phyloP scores from a whole-genome alignment of 495 filamentous ascomycete species.

The Daldinia childiae region DNA sequence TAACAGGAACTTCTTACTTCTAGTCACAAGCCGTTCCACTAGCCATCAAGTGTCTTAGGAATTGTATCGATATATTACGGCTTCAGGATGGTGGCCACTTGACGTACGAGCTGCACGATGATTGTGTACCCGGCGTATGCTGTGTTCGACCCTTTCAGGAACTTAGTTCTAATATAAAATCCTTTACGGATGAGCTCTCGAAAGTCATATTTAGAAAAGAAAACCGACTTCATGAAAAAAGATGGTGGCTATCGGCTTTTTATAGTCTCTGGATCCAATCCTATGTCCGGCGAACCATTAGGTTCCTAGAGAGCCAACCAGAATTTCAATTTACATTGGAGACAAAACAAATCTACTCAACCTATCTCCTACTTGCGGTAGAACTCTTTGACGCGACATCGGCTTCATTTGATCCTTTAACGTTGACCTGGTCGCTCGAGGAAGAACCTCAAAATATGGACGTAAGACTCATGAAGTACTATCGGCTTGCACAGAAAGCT shows the following conservation, averaged over 20 bases:
- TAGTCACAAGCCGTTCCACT: conserved; percentile 30
- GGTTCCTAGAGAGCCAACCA: conserved; percentile 24
- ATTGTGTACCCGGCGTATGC: conserved; percentile 17
- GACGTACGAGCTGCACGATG: conserved; percentile 22
- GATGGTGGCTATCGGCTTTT: conserved; percentile 44
- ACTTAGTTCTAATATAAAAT: conserved; percentile 32
- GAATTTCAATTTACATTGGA: conserved; percentile 11
- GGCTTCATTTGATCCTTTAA: conserved; percentile 39
- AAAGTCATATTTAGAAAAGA: conserved; percentile 40
- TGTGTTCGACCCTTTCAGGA: conserved; percentile 24
- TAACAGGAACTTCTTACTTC: neutral
- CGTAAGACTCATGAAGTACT: conserved; percentile 40
- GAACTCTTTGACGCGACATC: conserved; percentile 38
- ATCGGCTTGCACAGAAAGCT: conserved; percentile 36
- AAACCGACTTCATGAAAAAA: conserved; percentile 37
- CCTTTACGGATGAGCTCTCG: conserved; percentile 38
- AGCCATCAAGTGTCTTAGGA: conserved; percentile 34
- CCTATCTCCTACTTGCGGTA: conserved; percentile 30
- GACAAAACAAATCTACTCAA: conserved; percentile 11
- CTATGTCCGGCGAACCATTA: conserved; percentile 36
- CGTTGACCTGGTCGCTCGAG: conserved; percentile 40
- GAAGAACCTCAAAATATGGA: conserved; percentile 40
- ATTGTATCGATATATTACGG: conserved; percentile 36
- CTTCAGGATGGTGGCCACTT: conserved; percentile 27
- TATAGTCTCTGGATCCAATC: conserved; percentile 45